A percentile compares a stretch with the other conserved stretches of the same genome.
phyloP scores from a whole-genome alignment of 2,329 filamentous ascomycete genomes.

The Mycosphaerella sp. region DNA sequence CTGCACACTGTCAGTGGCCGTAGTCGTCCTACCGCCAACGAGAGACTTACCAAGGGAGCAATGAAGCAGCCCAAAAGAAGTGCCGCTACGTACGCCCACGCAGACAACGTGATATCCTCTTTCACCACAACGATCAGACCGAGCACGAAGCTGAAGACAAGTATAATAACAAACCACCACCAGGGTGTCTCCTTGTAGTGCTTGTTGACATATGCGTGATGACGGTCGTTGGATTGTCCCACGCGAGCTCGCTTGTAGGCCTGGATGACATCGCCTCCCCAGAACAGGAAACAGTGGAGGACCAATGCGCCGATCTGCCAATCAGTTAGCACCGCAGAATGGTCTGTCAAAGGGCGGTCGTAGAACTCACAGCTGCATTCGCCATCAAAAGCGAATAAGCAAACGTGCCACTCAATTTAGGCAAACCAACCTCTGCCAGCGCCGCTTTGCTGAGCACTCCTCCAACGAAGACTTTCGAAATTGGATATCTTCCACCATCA shows the following conservation, averaged over 20 bases:
- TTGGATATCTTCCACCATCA: conserved; percentile 34
- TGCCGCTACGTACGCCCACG: conserved; percentile 33
- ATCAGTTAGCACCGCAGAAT: background rate
- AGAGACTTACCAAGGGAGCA: conserved; percentile 40
- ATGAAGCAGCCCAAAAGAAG: conserved; percentile 33
- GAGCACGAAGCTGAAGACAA: conserved; percentile 31
- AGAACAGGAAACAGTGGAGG: conserved; percentile 50
- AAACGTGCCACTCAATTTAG: conserved; percentile 46
- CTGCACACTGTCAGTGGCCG: background rate
- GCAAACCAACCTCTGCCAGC: conserved; percentile 43
- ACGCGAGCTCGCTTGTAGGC: conserved; percentile 45
- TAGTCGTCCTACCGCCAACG: background rate
- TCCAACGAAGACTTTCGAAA: conserved; percentile 40
- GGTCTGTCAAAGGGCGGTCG: background rate
- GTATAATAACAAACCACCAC: conserved; percentile 33
- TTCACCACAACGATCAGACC: conserved; percentile 29
- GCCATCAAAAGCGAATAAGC: conserved; percentile 47
- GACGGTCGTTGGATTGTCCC: conserved; percentile 45
- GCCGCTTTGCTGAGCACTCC: conserved; percentile 41
- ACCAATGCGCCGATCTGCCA: conserved; percentile 49
- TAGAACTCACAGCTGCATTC: conserved; percentile 42
- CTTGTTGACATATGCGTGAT: conserved; percentile 49
- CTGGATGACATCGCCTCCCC: conserved; percentile 47
- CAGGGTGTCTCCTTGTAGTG: conserved; percentile 48
- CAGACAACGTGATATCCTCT: conserved; percentile 31